Base-by-base conservation (phyloP, 1,284 basidiomycete species). In the Trametes hirsuta region DNA sequence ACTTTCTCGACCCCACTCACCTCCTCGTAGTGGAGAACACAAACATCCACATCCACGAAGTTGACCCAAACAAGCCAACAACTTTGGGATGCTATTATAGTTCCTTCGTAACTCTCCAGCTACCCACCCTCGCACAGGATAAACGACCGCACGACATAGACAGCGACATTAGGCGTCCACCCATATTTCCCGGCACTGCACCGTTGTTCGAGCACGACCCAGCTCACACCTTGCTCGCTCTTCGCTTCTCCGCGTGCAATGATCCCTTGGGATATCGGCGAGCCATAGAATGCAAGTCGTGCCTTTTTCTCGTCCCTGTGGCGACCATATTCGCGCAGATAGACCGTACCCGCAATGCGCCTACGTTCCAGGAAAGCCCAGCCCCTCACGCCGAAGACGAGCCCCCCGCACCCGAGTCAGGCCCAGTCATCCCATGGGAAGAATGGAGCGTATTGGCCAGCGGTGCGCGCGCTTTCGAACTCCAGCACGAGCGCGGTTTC, bases 141-240 rank as follows among this genome's bases (percentile, higher is more conserved):
- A 47, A 39, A 45, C 1, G n/a, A 18, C 21, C 37, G 12, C 56
- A 58, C 25, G 49, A 3, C 14, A 18, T 58, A n/a, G 9, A 58
- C 18, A 52, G 49, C 37, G 18, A 34, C 8, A 30, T 58, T 2
- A 3, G 10, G 18, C 18, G 11, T 21, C 56, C 56, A 25, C 44
- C 49, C 12, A 22, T 24, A 6, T 47, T 35, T 15, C 25, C 56
- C 25, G 49, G 25, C 11, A 12, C 37, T 18, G 18, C 6, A 3
- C 36, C 56, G 2, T 49, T 58, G 12, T 58, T 58, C 49, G 25
- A 47, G 49, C 49, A 22, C 25, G 49, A 58, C 30, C 56, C 56
- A 2, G 24, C 36, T 4, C 49, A 35, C 35, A 52, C 56, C 6
- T 24, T 58, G 4, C 49, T 58, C 24, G 49, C 50, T 18, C 2